A percentile compares a stretch with the other conserved stretches of the same genome.
Evolutionary conservation across 129 eudicot species (phyloP).

Genomic region (Dittrichia graveolens): DNA sequence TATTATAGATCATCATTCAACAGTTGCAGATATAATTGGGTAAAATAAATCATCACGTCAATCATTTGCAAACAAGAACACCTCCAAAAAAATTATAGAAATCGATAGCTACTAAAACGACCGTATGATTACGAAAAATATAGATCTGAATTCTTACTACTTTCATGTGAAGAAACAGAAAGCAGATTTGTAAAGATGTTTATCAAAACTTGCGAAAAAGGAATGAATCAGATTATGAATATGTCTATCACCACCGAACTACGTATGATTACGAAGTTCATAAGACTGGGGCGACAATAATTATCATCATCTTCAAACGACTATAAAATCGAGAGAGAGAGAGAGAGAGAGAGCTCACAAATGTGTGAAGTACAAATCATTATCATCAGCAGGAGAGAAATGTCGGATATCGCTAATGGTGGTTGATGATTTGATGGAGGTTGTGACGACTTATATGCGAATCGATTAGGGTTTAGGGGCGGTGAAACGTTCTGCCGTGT

Average conservation of each 20-base stretch:
- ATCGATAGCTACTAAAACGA: no score
- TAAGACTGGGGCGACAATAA: conserved; percentile 82
- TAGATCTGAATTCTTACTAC: no score
- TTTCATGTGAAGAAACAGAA: no score
- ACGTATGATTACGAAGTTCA: conserved; percentile 25
- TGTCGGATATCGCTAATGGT: background rate
- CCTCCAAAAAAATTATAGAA: no score
- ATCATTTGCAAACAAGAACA: background rate
- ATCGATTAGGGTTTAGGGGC: no score
- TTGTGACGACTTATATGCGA: background rate
- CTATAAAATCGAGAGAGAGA: background rate
- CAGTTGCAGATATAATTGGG: conserved; percentile 32
- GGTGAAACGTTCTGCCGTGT: no score
- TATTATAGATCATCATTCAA: conserved; percentile 50
- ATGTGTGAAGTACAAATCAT: background rate
- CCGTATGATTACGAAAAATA: no score
- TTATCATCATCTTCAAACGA: conserved; percentile 27
- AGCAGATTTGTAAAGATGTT: background rate
- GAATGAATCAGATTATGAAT: conserved; percentile 32
- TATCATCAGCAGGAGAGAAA: background rate
- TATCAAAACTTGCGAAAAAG: background rate
- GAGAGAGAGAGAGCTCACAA: conserved; percentile 2
- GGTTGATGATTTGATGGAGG: background rate
- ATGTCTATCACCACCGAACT: conserved; percentile 40
- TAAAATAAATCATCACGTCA: conserved; percentile 35